phyloP scores from a whole-genome alignment of 2,329 filamentous ascomycete genomes.

The Colletotrichum sp. region DNA sequence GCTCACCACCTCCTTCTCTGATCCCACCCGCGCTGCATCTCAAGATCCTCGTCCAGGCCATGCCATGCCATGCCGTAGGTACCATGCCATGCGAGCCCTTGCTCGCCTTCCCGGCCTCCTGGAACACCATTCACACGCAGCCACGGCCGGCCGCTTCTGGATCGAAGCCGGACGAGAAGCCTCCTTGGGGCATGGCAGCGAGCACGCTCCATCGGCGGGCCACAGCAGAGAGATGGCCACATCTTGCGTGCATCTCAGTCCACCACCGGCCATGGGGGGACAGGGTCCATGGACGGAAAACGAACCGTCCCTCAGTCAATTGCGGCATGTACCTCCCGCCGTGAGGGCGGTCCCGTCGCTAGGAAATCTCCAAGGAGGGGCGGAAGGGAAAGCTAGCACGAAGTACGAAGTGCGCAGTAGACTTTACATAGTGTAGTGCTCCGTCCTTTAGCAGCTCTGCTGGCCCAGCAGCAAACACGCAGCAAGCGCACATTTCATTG shows the following conservation, averaged over 20 bases:
- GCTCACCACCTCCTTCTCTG: constrained; percentile 6
- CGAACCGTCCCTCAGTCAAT: neutral
- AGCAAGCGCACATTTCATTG: neutral
- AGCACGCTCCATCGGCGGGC: neutral
- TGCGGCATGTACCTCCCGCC: neutral
- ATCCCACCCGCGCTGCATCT: constrained; percentile 20
- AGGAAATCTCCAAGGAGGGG: neutral
- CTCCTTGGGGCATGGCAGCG: constrained; percentile 13
- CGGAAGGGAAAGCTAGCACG: neutral
- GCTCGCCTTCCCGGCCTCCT: constrained; percentile 4
- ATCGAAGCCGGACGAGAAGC: constrained; percentile 6
- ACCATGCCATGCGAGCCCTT: constrained; percentile 15
- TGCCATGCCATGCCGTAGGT: constrained; percentile 8
- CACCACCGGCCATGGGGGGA: neutral
- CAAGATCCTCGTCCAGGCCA: constrained; percentile 18
- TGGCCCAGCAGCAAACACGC: neutral
- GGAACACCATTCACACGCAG: constrained; percentile 15
- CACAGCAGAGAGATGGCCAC: constrained; percentile 1
- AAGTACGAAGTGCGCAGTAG: neutral
- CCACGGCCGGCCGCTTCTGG: constrained; percentile 11
- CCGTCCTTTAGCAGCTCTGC: neutral
- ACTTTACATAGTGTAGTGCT: neutral
- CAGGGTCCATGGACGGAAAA: neutral
- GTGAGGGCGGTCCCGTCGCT: neutral
- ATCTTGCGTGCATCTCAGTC: constrained; percentile 18